Conservation (phyloP, 441 rosid genomes). For the Euphorbia schlechtendalii region DNA sequence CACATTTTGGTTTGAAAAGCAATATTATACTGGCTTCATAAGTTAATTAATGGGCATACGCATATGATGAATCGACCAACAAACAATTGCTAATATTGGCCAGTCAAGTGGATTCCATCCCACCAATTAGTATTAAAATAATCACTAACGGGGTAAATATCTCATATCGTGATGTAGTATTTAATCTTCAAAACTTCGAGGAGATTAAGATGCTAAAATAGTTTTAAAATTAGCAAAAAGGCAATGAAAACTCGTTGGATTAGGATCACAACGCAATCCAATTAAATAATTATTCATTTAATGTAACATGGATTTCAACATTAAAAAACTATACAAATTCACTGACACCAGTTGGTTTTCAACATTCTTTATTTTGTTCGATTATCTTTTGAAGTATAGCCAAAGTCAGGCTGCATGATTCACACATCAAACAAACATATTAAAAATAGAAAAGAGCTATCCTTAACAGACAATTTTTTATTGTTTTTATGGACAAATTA, state of each 20-base stretch:
- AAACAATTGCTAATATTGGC: slow-evolving; percentile 1
- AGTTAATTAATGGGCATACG: too few species aligned
- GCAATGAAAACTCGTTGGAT: slow-evolving; percentile 7
- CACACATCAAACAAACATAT: slow-evolving; percentile 17
- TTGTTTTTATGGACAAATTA: neutral
- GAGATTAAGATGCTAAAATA: slow-evolving; percentile 37
- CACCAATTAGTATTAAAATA: slow-evolving; percentile 11
- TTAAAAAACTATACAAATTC: slow-evolving; percentile 13
- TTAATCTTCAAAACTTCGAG: slow-evolving; percentile 23
- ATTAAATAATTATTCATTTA: slow-evolving; percentile 10
- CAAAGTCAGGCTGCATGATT: slow-evolving; percentile 22
- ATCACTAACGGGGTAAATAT: slow-evolving; percentile 19
- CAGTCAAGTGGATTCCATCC: slow-evolving; percentile 19
- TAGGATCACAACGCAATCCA: slow-evolving; percentile 21
- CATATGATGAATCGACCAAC: too few species aligned
- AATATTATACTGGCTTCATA: too few species aligned
- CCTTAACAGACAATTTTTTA: neutral
- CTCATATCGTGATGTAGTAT: neutral
- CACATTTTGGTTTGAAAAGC: too few species aligned
- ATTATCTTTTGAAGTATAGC: slow-evolving; percentile 6
- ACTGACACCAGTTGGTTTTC: slow-evolving; percentile 14
- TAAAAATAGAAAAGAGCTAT: slow-evolving; percentile 15
- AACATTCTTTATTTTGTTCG: neutral
- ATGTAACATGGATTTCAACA: slow-evolving; percentile 11
- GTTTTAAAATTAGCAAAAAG: slow-evolving; percentile 10